These are phyloP conservation scores for Tricholoma flavovirens DNA, from an alignment of 768 basidiomycete genomes.

Conservation along the genomic window DNA sequence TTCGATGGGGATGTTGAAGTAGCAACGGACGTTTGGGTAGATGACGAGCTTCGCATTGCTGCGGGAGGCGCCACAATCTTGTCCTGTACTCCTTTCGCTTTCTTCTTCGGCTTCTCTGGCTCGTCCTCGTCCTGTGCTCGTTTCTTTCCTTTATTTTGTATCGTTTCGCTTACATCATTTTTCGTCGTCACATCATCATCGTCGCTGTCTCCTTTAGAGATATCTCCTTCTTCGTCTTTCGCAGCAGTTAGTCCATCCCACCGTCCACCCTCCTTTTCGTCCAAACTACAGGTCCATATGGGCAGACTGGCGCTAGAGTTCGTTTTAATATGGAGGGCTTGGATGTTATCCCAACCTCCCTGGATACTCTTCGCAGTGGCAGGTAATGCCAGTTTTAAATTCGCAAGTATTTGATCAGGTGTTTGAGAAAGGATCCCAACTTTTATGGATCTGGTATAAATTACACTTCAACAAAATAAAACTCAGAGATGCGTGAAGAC, in stretches of 20 bases:
- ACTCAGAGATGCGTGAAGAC: conserved; percentile 24
- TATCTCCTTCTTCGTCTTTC: conserved; percentile 18
- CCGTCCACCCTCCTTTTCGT: conserved; percentile 48
- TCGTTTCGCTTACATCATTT: neutral
- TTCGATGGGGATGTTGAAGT: conserved; percentile 11
- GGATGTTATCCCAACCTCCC: conserved; percentile 87
- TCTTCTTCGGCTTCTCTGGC: conserved; percentile 41
- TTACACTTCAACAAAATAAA: neutral
- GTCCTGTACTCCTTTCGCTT: conserved; percentile 28
- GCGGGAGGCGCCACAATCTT: conserved; percentile 6
- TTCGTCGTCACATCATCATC: conserved; percentile 22
- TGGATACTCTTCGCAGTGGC: conserved; percentile 63
- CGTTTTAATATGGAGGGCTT: conserved; percentile 86
- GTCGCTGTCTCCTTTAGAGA: conserved; percentile 25
- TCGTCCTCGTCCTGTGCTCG: conserved; percentile 23
- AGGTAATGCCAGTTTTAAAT: conserved; percentile 76
- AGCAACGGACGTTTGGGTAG: conserved; percentile 9
- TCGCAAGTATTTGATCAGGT: conserved; percentile 68
- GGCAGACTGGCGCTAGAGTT: conserved; percentile 80
- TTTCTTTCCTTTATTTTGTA: conserved; percentile 13
- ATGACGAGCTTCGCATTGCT: conserved; percentile 2
- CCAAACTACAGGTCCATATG: conserved; percentile 82
- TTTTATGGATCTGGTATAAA: conserved; percentile 65
- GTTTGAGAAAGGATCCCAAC: conserved; percentile 70
- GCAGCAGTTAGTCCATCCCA: conserved; percentile 47